phyloP scores from a whole-genome alignment of 495 filamentous ascomycete genomes.

The Penicillium turbatum region DNA sequence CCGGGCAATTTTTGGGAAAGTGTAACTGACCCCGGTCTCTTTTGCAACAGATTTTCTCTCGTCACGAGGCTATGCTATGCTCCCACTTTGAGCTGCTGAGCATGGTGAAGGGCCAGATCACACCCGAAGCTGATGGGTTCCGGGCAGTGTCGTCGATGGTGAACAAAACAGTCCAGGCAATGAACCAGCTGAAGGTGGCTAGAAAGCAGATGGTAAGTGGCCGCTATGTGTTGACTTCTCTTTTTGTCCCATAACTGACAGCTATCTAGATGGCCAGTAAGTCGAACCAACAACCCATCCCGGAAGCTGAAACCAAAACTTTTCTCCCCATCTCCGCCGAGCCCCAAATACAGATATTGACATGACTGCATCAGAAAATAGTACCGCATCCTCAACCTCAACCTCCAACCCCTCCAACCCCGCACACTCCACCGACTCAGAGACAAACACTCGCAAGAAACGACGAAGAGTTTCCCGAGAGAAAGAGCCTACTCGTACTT shows the following conservation, averaged over 20 bases:
- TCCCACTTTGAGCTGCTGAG: slow-evolving; percentile 36
- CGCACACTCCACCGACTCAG: not conserved
- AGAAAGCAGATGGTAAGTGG: slow-evolving; percentile 34
- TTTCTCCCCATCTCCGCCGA: not conserved
- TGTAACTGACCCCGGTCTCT: not conserved
- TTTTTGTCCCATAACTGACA: slow-evolving; percentile 1
- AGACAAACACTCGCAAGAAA: slow-evolving; percentile 6
- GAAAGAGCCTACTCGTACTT: not conserved
- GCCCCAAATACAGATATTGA: not conserved
- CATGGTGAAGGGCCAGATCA: slow-evolving; percentile 21
- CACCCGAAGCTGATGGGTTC: slow-evolving; percentile 21
- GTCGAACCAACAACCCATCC: slow-evolving; percentile 1
- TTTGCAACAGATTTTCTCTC: slow-evolving; percentile 29
- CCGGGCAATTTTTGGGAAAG: not conserved
- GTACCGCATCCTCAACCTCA: not conserved
- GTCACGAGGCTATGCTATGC: slow-evolving; percentile 32
- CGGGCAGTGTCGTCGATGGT: slow-evolving; percentile 34
- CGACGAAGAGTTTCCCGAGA: slow-evolving; percentile 3
- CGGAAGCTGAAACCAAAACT: not conserved
- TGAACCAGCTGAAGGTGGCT: slow-evolving; percentile 33
- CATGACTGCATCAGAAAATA: not conserved
- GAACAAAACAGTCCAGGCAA: slow-evolving; percentile 34
- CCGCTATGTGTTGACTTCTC: not conserved
- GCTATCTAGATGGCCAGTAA: slow-evolving; percentile 21
- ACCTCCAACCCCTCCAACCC: not conserved